Base-by-base conservation (phyloP, 23 red algal genomes). In the Gracilariopsis chorda region DNA sequence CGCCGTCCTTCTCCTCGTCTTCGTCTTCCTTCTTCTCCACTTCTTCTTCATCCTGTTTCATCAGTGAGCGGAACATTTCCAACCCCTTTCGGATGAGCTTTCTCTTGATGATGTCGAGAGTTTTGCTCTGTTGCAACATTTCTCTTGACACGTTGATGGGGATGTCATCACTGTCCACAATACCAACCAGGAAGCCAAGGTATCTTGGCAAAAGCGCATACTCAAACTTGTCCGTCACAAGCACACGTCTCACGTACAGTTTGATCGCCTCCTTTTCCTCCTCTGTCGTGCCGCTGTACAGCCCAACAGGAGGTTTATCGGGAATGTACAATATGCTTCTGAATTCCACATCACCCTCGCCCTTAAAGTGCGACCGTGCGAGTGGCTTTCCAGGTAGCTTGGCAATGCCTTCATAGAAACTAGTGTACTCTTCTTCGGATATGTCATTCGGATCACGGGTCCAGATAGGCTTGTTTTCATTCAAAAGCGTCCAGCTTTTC, bases 281-380 rank as follows among this genome's bases (percentile, higher is more conserved):
- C 13, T 92, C 86, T 5, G 70, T 82, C n/a, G 81, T 85, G 30
- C 69, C 80, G 53, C 86, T 80, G 76, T 92, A 97, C 48, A 94
- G 52, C 34, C 90, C 86, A 45, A 93, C 82, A 13, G 92, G 86
- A 24, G 85, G 91, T 39, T 79, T 78, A 30, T 92, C 76, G n/a
- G 96, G 96, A 69, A 98, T 92, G 64, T 92, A 98, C 7, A 98
- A 68, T 23, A 98, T 87, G 51, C 87, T 82, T 35, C 82, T 81
- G 53, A 98, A 98, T 42, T 98, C 91, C 19, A 98, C 87, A 28
- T 98, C 96, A 58, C 96, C 96, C 86, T 98, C 96, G 14, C 83
- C 96, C 24, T 87, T 92, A 36, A 98, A 98, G 78, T 98, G 96
- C 8, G 96, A 58, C 43, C 82, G 79, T 12, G 83, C 85, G 34